Conservation (phyloP, 768 basidiomycete genomes). For the Xerocomus brunneocitrinus region DNA sequence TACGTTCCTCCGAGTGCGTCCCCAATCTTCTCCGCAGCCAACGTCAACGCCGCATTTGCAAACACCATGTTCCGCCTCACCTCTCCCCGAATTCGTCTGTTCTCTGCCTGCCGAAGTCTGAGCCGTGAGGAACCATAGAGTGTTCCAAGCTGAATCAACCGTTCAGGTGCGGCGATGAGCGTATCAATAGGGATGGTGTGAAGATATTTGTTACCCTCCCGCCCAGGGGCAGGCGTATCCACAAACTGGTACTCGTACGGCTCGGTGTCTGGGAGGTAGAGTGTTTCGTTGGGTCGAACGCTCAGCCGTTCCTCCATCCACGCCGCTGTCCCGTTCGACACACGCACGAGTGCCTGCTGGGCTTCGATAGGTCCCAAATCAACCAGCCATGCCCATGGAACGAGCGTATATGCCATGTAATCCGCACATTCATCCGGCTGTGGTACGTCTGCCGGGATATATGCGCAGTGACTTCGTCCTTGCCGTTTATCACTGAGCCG, state of each 20-base stretch:
- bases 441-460: conserved; percentile 30
- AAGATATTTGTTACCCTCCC: conserved; percentile 12
- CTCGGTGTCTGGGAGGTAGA: conserved; percentile 46
- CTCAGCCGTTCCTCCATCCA: conserved; percentile 18
- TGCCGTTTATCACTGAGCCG: conserved; percentile 44
- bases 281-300: conserved; percentile 37
- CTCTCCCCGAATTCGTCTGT: conserved; percentile 39
- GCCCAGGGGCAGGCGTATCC: conserved; percentile 9
- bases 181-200: conserved; percentile 4
- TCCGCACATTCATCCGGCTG: conserved; percentile 55
- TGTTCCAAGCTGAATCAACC: conserved; percentile 65
- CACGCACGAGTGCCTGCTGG: conserved; percentile 42
- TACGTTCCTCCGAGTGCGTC: conserved; percentile 43
- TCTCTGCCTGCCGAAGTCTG: conserved; percentile 39
- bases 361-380: conserved; percentile 40
- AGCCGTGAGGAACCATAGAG: conserved; percentile 75
- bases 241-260: conserved; percentile 47
- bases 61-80: conserved; percentile 58
- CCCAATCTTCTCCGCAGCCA: conserved; percentile 42
- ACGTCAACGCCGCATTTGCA: conserved; percentile 43
- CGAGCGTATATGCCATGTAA: conserved; percentile 54
- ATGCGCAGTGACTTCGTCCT: conserved; percentile 49
- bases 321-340: conserved; percentile 45
- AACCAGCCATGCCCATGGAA: conserved; percentile 71
- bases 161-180: conserved; percentile 27